A percentile compares a stretch with the other conserved stretches of the same genome.
phyloP scores from a whole-genome alignment of 768 basidiomycete species.

The Mrakia blollopis region DNA sequence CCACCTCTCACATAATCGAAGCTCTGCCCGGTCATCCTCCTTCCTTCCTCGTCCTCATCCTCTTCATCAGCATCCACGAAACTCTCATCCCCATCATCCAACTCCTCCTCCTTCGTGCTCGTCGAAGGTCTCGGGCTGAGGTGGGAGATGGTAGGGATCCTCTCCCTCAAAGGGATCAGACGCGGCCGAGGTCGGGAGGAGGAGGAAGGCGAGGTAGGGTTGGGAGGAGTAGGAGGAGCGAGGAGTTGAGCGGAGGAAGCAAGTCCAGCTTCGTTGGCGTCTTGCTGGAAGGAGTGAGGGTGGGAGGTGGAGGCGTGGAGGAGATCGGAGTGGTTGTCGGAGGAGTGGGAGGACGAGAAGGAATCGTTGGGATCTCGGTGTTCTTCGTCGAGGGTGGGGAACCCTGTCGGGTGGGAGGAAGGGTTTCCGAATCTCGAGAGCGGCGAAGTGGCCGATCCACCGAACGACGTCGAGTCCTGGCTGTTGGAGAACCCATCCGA shows the following conservation, averaged over 20 bases:
- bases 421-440: slow-evolving; percentile 2
- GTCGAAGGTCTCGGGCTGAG: neutral
- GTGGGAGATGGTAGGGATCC: slow-evolving; percentile 8
- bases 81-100: slow-evolving; percentile 10
- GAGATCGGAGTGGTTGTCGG: neutral
- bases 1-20: neutral
- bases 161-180: slow-evolving; percentile 12
- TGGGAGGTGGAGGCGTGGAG: slow-evolving; percentile 11
- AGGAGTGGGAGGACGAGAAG: neutral
- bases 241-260: neutral
- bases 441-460: slow-evolving; percentile 5
- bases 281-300: neutral
- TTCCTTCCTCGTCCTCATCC: neutral
- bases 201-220: neutral
- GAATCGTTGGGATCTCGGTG: neutral
- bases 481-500: slow-evolving; percentile 11
- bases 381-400: neutral
- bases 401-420: neutral
- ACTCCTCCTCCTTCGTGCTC: neutral
- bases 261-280: neutral
- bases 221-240: neutral
- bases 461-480: slow-evolving; percentile 3
- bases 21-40: neutral
- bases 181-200: slow-evolving; percentile 16
- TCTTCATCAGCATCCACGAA: slow-evolving; percentile 18